Conservation (phyloP, 2,329 filamentous ascomycete genomes). For the Didymella pinodella region DNA sequence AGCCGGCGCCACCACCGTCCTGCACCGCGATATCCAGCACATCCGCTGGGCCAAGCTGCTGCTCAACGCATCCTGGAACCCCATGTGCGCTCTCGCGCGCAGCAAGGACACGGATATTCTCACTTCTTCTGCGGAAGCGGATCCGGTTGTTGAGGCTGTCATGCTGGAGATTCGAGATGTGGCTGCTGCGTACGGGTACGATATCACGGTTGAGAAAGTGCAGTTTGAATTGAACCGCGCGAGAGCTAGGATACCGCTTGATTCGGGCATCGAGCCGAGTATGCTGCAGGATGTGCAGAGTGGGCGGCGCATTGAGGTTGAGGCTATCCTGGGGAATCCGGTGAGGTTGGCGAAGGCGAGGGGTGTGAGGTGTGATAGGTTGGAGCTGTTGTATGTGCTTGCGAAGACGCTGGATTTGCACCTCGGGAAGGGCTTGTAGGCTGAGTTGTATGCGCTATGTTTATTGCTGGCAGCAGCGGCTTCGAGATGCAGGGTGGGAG, state of each 20-base stretch:
- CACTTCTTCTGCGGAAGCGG: constrained; percentile 49
- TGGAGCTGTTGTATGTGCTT: constrained; percentile 58
- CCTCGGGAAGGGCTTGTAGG: constrained; percentile 27
- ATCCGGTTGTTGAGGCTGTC: constrained; percentile 50
- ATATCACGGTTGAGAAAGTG: constrained; percentile 49
- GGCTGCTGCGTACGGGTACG: constrained; percentile 53
- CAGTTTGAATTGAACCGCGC: constrained; percentile 51
- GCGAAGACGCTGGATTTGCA: constrained; percentile 53
- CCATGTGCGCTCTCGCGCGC: constrained; percentile 64
- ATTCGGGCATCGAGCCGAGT: constrained; percentile 56
- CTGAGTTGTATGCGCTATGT: not conserved
- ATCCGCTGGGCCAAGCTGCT: constrained; percentile 68
- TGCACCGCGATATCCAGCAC: constrained; percentile 63
- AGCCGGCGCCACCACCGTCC: constrained; percentile 57
- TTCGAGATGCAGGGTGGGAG: not conserved
- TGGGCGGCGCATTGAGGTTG: constrained; percentile 57
- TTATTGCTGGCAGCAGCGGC: not conserved
- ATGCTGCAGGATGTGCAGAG: constrained; percentile 59
- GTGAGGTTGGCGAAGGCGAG: constrained; percentile 53
- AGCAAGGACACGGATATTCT: constrained; percentile 63
- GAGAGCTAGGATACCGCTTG: constrained; percentile 44
- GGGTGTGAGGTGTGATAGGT: constrained; percentile 52
- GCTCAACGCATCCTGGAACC: constrained; percentile 69
- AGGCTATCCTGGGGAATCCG: constrained; percentile 60
- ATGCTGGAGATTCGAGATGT: constrained; percentile 58